Base-by-base conservation (phyloP, 1,139 yeast species). In the Nakaseomyces nivariensis region DNA sequence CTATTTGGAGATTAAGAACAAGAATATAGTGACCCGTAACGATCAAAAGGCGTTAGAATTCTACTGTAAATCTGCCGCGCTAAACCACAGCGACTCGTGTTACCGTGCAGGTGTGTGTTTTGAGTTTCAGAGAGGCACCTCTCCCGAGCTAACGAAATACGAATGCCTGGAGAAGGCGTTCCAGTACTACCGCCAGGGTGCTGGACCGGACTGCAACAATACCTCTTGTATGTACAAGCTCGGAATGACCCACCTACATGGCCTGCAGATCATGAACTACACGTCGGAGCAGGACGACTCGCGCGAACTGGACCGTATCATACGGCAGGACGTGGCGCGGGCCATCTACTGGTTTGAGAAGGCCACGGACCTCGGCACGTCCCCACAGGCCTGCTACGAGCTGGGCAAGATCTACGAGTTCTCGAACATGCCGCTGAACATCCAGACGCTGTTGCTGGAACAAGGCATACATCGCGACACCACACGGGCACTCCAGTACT, bases 401-500 rank as follows among this genome's bases (percentile, higher is more conserved):
- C 69, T 87, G 54, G 96, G 88, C 1, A 75, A 79, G 58, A 68
- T 85, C 34, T 82, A 79, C 64, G 95, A 85, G 67, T 81, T 85
- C 10, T 78, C 81, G 41, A 52, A 52, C 10, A 50, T 63, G 26
- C 51, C 56, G 10, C 48, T 51, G 3, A 40, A 47, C 13, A 33
- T 61, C 10, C 56, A 59, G 45, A 37, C 48, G 25, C 37, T 46
- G 52, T 49, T 64, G 32, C 34, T 51, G 3, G 45, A 49, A 3
- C 48, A 56, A 33, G 61, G 62, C 48, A 54, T 59, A 54, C 43
- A 52, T 46, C 50, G 69, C 45, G 73, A 83, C 63, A 77, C 77
- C 50, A 67, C 75, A n/a, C 76, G 75, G 57, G 82, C 96, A 7
- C 71, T 88, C 50, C 74, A 81, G 41, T 78, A 78, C 58, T 92